Evolutionary conservation across 2,329 filamentous ascomycete species (phyloP), one percentile per base, ranked within the genome.

Genomic region (Blumeria hordei): DNA sequence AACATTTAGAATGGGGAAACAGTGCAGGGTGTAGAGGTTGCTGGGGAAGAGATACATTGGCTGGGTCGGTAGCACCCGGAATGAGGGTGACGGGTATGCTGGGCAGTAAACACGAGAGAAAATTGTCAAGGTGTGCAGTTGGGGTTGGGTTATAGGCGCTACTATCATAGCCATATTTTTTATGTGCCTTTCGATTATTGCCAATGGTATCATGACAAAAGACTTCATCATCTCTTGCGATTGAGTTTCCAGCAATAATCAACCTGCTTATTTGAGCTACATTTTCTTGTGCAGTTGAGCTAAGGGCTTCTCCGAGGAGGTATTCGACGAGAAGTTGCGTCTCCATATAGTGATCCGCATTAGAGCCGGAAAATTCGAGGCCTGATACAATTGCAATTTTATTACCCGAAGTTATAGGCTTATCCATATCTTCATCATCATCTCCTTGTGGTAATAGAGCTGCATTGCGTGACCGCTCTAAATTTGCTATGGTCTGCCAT

Each of bases 151-250:
- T 94, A 72, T 95, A 98, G 0, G 83, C 69, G 55, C 82, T 81
- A 56, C 85, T 80, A 67, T 98, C 92, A 70, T 96, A 96, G 57
- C 92, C 90, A 69, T 95, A 96, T 66, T 93, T 94, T 67, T 87
- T 94, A 53, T 73, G 69, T 61, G 58, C 69, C 59, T 66, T 67
- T 12, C 64, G 59, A 12, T 60, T 62, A 45, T 66, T 64, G n/a
- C 63, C 61, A 45, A 62, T 61, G 1, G 60, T 63, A 47, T 65
- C 61, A 37, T 65, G 62, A 12, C 59, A 59, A 8, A 60, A 55
- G 16, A 60, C 58, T 33, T 66, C 64, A 6, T 58, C 50, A 39
- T 64, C 62, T 3, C 60, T 50, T 67, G 64, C 2, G 53, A 96
- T 79, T 1, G 88, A 94, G 68, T 96, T 90, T 43, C 92, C 92